These are phyloP conservation scores for Bipolaris cookei DNA, from an alignment of 2,329 filamentous ascomycete species.

Conservation along the genomic window DNA sequence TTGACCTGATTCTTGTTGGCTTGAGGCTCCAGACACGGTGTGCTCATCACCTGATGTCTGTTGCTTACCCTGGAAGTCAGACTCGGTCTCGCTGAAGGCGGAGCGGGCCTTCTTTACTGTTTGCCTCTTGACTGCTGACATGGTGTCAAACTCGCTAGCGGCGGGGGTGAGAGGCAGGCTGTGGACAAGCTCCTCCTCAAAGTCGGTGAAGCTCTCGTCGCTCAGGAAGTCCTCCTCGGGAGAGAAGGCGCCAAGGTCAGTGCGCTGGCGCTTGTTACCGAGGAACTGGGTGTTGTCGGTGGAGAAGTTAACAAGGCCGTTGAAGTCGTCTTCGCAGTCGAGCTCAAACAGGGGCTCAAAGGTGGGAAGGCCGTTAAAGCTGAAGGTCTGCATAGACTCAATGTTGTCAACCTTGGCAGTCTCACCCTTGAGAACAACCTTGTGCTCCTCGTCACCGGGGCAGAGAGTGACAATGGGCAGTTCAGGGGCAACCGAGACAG, in stretches of 20 bases:
- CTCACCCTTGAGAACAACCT: slow-evolving; percentile 58
- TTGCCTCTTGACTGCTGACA: slow-evolving; percentile 38
- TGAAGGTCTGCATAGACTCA: slow-evolving; percentile 42
- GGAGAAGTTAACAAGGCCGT: slow-evolving; percentile 73
- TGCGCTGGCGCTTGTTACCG: slow-evolving; percentile 73
- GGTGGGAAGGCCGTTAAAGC: slow-evolving; percentile 66
- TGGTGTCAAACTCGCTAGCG: slow-evolving; percentile 55
- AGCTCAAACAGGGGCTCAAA: slow-evolving; percentile 90
- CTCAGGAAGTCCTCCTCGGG: slow-evolving; percentile 77
- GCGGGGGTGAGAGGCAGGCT: slow-evolving; percentile 67
- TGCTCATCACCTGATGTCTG: slow-evolving; percentile 43
- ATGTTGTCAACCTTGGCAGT: slow-evolving; percentile 47
- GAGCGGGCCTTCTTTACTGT: slow-evolving; percentile 37
- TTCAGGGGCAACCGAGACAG: slow-evolving; percentile 68
- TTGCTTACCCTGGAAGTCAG: slow-evolving; percentile 46
- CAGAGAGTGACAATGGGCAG: slow-evolving; percentile 68
- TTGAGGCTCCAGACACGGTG: slow-evolving; percentile 45
- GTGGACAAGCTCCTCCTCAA: slow-evolving; percentile 71
- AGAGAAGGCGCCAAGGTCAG: slow-evolving; percentile 68
- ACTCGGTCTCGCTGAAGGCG: slow-evolving; percentile 45
- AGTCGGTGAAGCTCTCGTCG: slow-evolving; percentile 76
- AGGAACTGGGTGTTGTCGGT: slow-evolving; percentile 65
- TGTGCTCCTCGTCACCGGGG: slow-evolving; percentile 67
- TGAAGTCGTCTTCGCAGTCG: slow-evolving; percentile 89
- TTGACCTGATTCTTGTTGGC: slow-evolving; percentile 45